Conservation (phyloP, 306 rosid genomes). For the Begonia loranthoides region DNA sequence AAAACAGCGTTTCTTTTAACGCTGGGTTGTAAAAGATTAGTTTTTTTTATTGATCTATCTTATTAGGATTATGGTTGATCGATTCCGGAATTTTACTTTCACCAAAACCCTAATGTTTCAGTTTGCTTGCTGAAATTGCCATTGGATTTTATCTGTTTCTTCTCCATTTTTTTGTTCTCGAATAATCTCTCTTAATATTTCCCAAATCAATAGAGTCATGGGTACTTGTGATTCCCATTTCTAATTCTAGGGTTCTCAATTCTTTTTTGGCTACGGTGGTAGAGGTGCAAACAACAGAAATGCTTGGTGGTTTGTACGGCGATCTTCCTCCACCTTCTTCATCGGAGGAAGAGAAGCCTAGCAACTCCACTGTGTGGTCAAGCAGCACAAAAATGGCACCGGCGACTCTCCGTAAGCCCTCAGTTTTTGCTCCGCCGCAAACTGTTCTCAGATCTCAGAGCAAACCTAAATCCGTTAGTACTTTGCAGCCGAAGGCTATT, state of each 20-base stretch:
- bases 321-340: conserved; percentile 98
- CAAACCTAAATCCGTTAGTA: conserved; percentile 34
- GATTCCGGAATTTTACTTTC: no score
- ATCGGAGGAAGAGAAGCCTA: conserved; percentile 79
- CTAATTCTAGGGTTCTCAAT: conserved; percentile 12
- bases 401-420: conserved; percentile 75
- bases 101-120: no score
- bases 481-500: conserved; percentile 12
- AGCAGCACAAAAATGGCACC: conserved; percentile 95
- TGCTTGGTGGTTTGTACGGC: conserved; percentile 93
- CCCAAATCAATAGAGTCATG: no score
- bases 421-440: conserved; percentile 61
- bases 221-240: no score
- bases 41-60: no score
- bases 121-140: no score
- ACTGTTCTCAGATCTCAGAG: conserved; percentile 43
- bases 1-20: no score
- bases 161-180: no score
- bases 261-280: neutral
- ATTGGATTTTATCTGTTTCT: no score
- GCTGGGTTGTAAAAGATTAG: no score
- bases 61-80: no score
- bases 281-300: conserved; percentile 1
- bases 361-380: conserved; percentile 77
- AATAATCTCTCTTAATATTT: no score